Base-by-base conservation (phyloP, 2,329 filamentous ascomycete species). In the Pseudocercospora macadamiae region DNA sequence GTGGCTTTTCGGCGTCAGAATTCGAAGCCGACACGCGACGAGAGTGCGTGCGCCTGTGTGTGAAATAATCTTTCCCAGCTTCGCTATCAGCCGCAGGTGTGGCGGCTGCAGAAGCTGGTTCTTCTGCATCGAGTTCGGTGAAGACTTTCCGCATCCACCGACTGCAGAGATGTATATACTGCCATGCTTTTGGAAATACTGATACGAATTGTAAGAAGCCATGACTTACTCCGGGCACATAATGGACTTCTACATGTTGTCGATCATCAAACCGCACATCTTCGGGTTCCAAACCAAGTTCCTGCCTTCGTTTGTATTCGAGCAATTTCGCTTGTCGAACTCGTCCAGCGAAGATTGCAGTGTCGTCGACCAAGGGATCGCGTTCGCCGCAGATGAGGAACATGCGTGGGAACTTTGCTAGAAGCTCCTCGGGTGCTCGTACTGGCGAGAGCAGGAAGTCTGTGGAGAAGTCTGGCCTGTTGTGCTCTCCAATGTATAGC, bases 331-430 rank as follows among this genome's bases (percentile, higher is more conserved):
- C 91, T 61, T 93, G 86, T 5, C 92, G 83, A n/a, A 99, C 75
- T 0, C 93, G 82, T 0, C 93, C 95, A 0, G 95, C 93, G 70
- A 99, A 97, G 62, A 99, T 93, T 48, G 97, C 91, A 0, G 95
- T 99, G 73, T 99, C 95, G 71, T 99, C 95, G 0, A 97, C 95
- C 0, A 99, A 79, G 0, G 95, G 95, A 71, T 99, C 95, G 26
- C 93, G 88, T 77, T 99, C 95, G 51, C 95, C 95, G 0, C 95
- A 97, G 53, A 97, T 79, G 68, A 99, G 92, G 73, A 93, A 96
- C 0, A 90, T 95, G 73, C 96, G 96, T 1, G 95, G 95, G 66
- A 99, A 97, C n/a, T 84, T 83, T 12, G 88, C 86, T 0, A 99
- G 83, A 0, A 97, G 80, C 0, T 85, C 81, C 65, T 97, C 93